Conservation (phyloP, 2,329 filamentous ascomycete species). For the Fusarium paranaense region DNA sequence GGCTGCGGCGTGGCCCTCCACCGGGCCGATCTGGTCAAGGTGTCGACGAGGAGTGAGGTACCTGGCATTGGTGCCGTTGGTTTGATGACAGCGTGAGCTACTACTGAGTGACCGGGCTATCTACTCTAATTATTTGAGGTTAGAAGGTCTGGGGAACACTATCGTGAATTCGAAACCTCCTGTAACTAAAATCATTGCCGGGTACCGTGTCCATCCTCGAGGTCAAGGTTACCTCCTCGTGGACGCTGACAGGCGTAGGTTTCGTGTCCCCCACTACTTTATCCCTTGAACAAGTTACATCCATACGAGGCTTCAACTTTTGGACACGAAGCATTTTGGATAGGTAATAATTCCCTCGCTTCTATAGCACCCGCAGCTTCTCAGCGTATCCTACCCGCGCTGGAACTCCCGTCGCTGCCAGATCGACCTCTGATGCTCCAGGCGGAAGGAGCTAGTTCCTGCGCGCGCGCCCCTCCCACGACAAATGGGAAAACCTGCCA, state of each 20-base stretch:
- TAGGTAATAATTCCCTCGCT: slow-evolving; percentile 13
- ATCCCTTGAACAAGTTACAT: slow-evolving; percentile 32
- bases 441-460: slow-evolving; percentile 37
- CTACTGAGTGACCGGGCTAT: not conserved
- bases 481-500: slow-evolving; percentile 30
- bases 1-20: not conserved
- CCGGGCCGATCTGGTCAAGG: not conserved
- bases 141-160: not conserved
- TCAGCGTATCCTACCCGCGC: not conserved
- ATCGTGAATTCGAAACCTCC: not conserved
- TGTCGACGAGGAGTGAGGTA: not conserved
- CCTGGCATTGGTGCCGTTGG: not conserved
- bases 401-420: not conserved
- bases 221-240: not conserved
- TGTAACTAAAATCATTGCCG: not conserved
- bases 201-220: not conserved
- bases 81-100: not conserved
- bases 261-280: slow-evolving; percentile 22
- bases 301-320: slow-evolving; percentile 23
- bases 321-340: slow-evolving; percentile 20
- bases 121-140: not conserved
- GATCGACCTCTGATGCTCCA: slow-evolving; percentile 13
- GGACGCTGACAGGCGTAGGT: not conserved
- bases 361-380: slow-evolving; percentile 14
- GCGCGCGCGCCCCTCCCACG: slow-evolving; percentile 29